phyloP scores from a whole-genome alignment of 2,329 filamentous ascomycete genomes.

The Pseudogymnoascus sp. region DNA sequence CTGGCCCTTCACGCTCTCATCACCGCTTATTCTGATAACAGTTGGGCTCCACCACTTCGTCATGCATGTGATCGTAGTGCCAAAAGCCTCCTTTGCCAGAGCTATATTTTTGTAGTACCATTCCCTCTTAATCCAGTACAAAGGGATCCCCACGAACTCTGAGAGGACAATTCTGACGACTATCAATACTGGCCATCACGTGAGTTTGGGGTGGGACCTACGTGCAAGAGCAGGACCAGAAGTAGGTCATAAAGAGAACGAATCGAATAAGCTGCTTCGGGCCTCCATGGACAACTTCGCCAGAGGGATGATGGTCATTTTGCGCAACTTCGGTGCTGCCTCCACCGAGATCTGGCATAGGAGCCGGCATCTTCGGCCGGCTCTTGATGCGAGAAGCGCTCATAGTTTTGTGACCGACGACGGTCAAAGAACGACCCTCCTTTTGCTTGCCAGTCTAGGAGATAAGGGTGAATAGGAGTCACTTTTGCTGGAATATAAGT shows the following conservation, averaged over 20 bases:
- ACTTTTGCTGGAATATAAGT: not conserved
- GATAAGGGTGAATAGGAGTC: not conserved
- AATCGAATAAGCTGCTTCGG: constrained; percentile 23
- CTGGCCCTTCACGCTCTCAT: constrained; percentile 69
- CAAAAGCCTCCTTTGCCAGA: constrained; percentile 77
- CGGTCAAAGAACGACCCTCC: not conserved
- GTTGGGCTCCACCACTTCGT: constrained; percentile 87
- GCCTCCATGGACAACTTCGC: constrained; percentile 26
- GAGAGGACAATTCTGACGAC: constrained; percentile 54
- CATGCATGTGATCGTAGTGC: constrained; percentile 67
- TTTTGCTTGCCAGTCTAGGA: not conserved
- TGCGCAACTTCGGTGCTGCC: constrained; percentile 15
- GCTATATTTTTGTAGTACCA: constrained; percentile 83
- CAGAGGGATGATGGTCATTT: constrained; percentile 25
- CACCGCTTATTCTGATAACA: constrained; percentile 72
- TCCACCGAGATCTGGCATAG: constrained; percentile 11
- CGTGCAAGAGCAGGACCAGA: constrained; percentile 23
- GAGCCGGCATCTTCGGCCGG: constrained; percentile 10
- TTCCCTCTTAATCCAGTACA: constrained; percentile 68
- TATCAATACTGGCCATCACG: constrained; percentile 10
- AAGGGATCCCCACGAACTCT: constrained; percentile 65
- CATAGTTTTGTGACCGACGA: not conserved
- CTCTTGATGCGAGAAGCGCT: constrained; percentile 4
- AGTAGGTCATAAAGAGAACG: constrained; percentile 23
- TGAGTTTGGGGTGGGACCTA: constrained; percentile 18